A percentile compares a stretch with the other conserved stretches of the same genome.
These are phyloP conservation scores for Pyrenophora teres DNA, from an alignment of 2,329 filamentous ascomycete species.

Conservation along the genomic window DNA sequence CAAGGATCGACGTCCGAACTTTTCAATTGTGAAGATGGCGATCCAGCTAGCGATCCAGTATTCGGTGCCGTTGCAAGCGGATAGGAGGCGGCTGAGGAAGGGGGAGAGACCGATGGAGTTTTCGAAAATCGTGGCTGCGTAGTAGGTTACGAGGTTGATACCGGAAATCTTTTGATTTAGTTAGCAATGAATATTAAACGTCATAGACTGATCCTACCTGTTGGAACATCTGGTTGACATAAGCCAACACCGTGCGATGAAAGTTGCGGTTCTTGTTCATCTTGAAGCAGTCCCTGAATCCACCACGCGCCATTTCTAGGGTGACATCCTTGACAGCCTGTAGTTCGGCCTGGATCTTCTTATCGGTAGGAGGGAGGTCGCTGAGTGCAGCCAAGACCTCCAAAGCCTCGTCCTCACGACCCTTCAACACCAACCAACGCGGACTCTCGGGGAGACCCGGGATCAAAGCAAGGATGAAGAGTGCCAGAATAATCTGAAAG, in stretches of 20 bases:
- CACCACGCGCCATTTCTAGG: conserved; percentile 50
- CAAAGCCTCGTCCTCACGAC: conserved; percentile 52
- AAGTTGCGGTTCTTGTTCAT: conserved; percentile 55
- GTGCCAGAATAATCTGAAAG: conserved; percentile 62
- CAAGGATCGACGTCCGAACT: conserved; percentile 44
- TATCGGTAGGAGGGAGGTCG: conserved; percentile 47
- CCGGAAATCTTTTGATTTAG: conserved; percentile 48
- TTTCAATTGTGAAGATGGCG: conserved; percentile 49
- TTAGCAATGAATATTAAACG: not conserved
- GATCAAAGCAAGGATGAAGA: conserved; percentile 56
- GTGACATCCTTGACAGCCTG: conserved; percentile 46
- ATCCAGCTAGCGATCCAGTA: conserved; percentile 51
- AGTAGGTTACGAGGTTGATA: conserved; percentile 51
- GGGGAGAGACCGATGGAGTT: conserved; percentile 47
- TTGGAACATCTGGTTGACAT: conserved; percentile 54
- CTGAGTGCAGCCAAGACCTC: conserved; percentile 46
- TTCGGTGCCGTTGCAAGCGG: conserved; percentile 51
- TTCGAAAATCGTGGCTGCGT: conserved; percentile 50
- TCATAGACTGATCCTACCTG: conserved; percentile 33
- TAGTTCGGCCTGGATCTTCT: conserved; percentile 45
- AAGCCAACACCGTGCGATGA: conserved; percentile 51
- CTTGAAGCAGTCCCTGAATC: conserved; percentile 63
- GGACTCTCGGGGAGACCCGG: conserved; percentile 51
- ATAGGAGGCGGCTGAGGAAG: conserved; percentile 43
- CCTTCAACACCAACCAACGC: conserved; percentile 60